phyloP scores from a whole-genome alignment of 139 green algal species.

The Asterochloris sp. region DNA sequence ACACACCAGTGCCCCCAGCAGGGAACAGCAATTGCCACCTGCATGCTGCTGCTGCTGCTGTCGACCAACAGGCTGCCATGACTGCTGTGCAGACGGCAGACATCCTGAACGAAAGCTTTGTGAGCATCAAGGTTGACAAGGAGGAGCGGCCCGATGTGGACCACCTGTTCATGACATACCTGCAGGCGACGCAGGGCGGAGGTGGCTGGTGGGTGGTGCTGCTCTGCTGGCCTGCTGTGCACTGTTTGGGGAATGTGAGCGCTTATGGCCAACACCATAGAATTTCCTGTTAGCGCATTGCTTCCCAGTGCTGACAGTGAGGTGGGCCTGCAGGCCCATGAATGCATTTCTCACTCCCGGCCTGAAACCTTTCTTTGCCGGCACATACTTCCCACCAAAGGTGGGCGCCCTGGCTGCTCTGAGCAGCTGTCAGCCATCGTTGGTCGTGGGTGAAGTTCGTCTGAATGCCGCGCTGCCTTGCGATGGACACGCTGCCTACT shows the following conservation, averaged over 20 bases:
- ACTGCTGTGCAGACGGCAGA: constrained; percentile 29
- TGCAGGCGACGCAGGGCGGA: constrained; percentile 39
- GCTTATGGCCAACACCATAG: too few relatives aligned
- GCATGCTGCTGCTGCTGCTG: too few relatives aligned
- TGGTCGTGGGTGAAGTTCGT: not conserved
- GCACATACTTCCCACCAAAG: constrained; percentile 58
- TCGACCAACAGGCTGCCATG: too few relatives aligned
- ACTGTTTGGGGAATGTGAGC: too few relatives aligned
- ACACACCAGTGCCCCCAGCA: too few relatives aligned
- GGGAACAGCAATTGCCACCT: not conserved
- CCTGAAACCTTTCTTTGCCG: constrained; percentile 74
- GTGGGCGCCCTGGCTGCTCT: too few relatives aligned
- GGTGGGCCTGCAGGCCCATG: constrained; percentile 42
- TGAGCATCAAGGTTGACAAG: constrained; percentile 85
- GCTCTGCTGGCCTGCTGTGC: too few relatives aligned
- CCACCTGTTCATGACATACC: constrained; percentile 69
- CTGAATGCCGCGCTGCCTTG: too few relatives aligned
- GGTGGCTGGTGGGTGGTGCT: constrained; percentile 39
- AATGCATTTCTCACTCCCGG: constrained; percentile 45
- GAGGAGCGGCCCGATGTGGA: constrained; percentile 93
- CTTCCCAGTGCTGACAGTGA: too few relatives aligned
- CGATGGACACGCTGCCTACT: not conserved
- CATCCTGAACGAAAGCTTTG: constrained; percentile 79
- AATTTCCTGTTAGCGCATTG: too few relatives aligned
- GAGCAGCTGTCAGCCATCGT: too few relatives aligned